Conservation (phyloP, 2,329 filamentous ascomycete genomes). For the Hypoxylon sp. region DNA sequence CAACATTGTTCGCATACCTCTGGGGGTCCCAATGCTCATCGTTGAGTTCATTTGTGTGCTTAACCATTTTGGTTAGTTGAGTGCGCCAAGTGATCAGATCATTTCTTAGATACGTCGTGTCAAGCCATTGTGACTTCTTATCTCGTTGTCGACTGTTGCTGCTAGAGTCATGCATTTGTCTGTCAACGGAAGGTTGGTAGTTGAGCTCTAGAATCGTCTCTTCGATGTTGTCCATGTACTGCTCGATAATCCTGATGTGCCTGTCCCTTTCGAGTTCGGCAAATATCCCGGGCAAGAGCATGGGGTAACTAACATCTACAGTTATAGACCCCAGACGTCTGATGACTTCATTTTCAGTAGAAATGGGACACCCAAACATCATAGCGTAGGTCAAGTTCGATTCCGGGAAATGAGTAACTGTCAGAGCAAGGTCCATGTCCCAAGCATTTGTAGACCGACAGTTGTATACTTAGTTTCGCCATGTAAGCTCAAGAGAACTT, state of each 20-base stretch:
- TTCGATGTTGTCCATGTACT: constrained; percentile 39
- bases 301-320: constrained; percentile 36
- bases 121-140: constrained; percentile 39
- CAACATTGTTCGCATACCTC: no score
- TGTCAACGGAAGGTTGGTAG: neutral
- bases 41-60: constrained; percentile 26
- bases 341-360: constrained; percentile 31
- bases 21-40: no score
- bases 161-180: constrained; percentile 5
- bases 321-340: constrained; percentile 15
- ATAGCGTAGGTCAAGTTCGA: constrained; percentile 36
- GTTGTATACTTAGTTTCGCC: no score
- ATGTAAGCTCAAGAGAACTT: neutral
- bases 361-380: constrained; percentile 37
- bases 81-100: constrained; percentile 40
- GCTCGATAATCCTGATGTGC: constrained; percentile 35
- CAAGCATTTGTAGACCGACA: constrained; percentile 42
- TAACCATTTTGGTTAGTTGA: constrained; percentile 38
- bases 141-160: constrained; percentile 16
- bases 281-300: constrained; percentile 45
- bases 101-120: constrained; percentile 41
- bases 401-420: constrained; percentile 40
- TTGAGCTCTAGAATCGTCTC: constrained; percentile 37
- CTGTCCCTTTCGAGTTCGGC: constrained; percentile 44
- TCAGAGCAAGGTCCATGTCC: constrained; percentile 40